These are phyloP conservation scores for Ophiostoma fasciatum DNA, from an alignment of 2,329 filamentous ascomycete species.

Conservation along the genomic window DNA sequence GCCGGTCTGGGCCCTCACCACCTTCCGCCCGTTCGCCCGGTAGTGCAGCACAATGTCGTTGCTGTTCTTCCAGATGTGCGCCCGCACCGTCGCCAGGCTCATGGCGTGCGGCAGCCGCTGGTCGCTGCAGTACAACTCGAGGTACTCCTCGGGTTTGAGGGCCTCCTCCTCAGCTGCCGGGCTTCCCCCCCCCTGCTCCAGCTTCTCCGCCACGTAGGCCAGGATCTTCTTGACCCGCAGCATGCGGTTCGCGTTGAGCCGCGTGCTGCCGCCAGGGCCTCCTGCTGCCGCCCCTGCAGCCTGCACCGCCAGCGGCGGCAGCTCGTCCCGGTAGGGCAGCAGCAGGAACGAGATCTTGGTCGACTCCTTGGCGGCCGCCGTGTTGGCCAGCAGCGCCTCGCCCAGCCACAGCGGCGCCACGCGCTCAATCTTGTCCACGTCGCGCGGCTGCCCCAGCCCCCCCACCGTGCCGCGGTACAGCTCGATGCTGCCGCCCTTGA, in stretches of 20 bases:
- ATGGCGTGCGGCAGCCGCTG: slow-evolving; percentile 63
- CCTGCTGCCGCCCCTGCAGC: not conserved
- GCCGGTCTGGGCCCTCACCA: slow-evolving; percentile 23
- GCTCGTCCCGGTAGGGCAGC: slow-evolving; percentile 59
- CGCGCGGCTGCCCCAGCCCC: slow-evolving; percentile 45
- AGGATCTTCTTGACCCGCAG: slow-evolving; percentile 88
- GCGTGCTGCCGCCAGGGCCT: slow-evolving; percentile 57
- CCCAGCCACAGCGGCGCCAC: slow-evolving; percentile 84
- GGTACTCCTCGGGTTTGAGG: slow-evolving; percentile 75
- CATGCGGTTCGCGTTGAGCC: slow-evolving; percentile 95
- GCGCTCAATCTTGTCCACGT: slow-evolving; percentile 73
- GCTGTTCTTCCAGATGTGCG: slow-evolving; percentile 90
- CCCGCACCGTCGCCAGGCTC: slow-evolving; percentile 84
- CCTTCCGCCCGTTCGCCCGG: slow-evolving; percentile 77
- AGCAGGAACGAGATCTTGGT: slow-evolving; percentile 93
- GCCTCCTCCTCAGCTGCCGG: not conserved
- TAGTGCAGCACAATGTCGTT: slow-evolving; percentile 85
- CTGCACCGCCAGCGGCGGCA: slow-evolving; percentile 58
- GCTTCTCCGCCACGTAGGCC: slow-evolving; percentile 79
- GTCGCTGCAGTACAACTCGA: slow-evolving; percentile 89
- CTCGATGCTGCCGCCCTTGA: slow-evolving; percentile 58
- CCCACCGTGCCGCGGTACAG: slow-evolving; percentile 82
- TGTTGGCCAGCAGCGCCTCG: slow-evolving; percentile 72
- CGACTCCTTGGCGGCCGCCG: slow-evolving; percentile 73
- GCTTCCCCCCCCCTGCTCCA: no score